phyloP scores from a whole-genome alignment of 2,329 filamentous ascomycete species.

The Neophaeococcomyces mojaviensis region DNA sequence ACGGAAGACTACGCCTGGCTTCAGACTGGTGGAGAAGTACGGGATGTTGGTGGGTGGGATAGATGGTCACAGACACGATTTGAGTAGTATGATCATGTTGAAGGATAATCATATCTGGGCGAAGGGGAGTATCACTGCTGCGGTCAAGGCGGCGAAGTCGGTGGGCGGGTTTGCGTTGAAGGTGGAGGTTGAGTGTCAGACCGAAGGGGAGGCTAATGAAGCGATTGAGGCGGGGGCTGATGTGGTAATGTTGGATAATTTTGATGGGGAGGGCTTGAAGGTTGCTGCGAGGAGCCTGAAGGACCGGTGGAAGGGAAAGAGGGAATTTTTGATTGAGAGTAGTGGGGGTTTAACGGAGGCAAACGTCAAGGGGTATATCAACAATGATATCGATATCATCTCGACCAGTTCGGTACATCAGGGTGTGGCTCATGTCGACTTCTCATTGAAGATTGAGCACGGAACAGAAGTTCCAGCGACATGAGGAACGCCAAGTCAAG shows the following conservation, averaged over 20 bases:
- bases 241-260: slow-evolving; percentile 97
- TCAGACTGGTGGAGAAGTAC: slow-evolving; percentile 94
- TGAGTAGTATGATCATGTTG: slow-evolving; percentile 94
- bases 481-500: too few species aligned
- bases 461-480: slow-evolving; percentile 26
- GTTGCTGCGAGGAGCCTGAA: slow-evolving; percentile 68
- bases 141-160: slow-evolving; percentile 73
- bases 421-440: slow-evolving; percentile 87
- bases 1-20: slow-evolving; percentile 93
- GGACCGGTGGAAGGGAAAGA: slow-evolving; percentile 63
- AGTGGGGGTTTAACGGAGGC: slow-evolving; percentile 80
- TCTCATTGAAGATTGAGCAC: slow-evolving; percentile 90
- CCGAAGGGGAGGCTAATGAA: slow-evolving; percentile 79
- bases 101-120: slow-evolving; percentile 99
- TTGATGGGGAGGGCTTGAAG: slow-evolving; percentile 69
- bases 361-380: slow-evolving; percentile 77
- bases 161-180: slow-evolving; percentile 87
- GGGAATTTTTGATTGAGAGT: slow-evolving; percentile 77
- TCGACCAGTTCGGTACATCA: slow-evolving; percentile 97
- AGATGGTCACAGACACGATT: slow-evolving; percentile 83
- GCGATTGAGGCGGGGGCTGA: slow-evolving; percentile 87
- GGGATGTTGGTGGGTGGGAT: slow-evolving; percentile 92
- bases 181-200: slow-evolving; percentile 92
- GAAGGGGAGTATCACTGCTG: slow-evolving; percentile 62
- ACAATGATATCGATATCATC: slow-evolving; percentile 84